phyloP scores from a whole-genome alignment of 805 yeast species.

The Teunomyces kruisii region DNA sequence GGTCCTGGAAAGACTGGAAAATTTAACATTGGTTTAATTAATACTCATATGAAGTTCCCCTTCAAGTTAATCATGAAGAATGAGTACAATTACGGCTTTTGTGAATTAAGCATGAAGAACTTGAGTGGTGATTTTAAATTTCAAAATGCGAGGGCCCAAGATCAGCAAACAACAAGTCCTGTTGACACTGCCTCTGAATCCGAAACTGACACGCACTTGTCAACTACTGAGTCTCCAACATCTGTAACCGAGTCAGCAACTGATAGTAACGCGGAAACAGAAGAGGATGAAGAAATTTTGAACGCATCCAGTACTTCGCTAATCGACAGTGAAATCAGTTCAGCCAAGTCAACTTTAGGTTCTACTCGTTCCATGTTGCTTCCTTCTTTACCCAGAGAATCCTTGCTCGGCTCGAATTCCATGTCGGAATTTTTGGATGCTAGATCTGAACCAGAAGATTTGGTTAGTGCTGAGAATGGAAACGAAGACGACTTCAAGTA shows the following conservation, averaged over 20 bases:
- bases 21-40: conserved; percentile 32
- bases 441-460: conserved; percentile 9
- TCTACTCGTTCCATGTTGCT: conserved; percentile 30
- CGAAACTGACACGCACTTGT: neutral
- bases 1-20: conserved; percentile 29
- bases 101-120: conserved; percentile 21
- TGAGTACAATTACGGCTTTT: conserved; percentile 16
- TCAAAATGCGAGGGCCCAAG: neutral
- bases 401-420: conserved; percentile 13
- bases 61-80: conserved; percentile 28
- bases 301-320: neutral
- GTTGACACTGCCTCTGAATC: neutral
- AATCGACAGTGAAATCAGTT: neutral
- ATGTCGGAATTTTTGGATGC: conserved; percentile 23
- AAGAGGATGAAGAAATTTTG: neutral
- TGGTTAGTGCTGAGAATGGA: neutral
- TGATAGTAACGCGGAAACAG: neutral
- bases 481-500: conserved; percentile 4
- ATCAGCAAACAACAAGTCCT: neutral
- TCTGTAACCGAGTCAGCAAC: neutral
- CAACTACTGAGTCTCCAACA: neutral
- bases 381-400: conserved; percentile 31
- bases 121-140: conserved; percentile 22
- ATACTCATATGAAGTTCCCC: conserved; percentile 34
- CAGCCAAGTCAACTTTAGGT: conserved; percentile 7